These are phyloP conservation scores for Verticillium tricorpus DNA, from an alignment of 2,329 filamentous ascomycete species.

Conservation along the genomic window DNA sequence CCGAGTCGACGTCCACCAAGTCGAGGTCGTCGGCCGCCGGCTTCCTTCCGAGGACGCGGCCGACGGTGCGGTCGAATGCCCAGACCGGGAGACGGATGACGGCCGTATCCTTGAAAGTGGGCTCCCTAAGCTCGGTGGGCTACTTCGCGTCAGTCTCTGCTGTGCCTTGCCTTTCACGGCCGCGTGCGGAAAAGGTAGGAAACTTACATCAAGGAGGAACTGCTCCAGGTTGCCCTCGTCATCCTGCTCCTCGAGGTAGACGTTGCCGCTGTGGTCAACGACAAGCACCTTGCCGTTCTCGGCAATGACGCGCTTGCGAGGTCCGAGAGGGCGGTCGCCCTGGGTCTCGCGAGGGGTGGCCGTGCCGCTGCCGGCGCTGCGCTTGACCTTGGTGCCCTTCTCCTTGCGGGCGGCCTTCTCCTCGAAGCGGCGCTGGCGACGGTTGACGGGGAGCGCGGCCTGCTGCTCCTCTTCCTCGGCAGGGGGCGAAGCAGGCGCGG, in stretches of 20 bases:
- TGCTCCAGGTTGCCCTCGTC: slow-evolving; percentile 81
- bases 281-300: slow-evolving; percentile 95
- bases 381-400: slow-evolving; percentile 43
- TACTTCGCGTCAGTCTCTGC: slow-evolving; percentile 25
- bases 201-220: slow-evolving; percentile 80
- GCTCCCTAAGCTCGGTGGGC: slow-evolving; percentile 74
- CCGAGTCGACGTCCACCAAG: slow-evolving; percentile 32
- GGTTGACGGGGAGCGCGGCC: slow-evolving; percentile 63
- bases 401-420: slow-evolving; percentile 77
- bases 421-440: slow-evolving; percentile 82
- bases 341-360: slow-evolving; percentile 43
- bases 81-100: slow-evolving; percentile 75
- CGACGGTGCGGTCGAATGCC: slow-evolving; percentile 55
- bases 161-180: neutral
- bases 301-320: slow-evolving; percentile 82
- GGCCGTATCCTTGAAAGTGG: slow-evolving; percentile 77
- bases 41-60: slow-evolving; percentile 39
- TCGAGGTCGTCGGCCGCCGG: slow-evolving; percentile 29
- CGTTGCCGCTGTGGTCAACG: slow-evolving; percentile 86
- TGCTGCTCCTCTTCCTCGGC: slow-evolving; percentile 42
- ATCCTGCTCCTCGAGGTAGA: slow-evolving; percentile 89
- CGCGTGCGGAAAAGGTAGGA: neutral
- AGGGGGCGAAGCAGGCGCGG: slow-evolving; percentile 32
- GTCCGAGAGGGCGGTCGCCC: slow-evolving; percentile 60
- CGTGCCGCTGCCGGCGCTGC: slow-evolving; percentile 18